phyloP scores from a whole-genome alignment of 495 filamentous ascomycete genomes.

The Aspergillus sparsus region DNA sequence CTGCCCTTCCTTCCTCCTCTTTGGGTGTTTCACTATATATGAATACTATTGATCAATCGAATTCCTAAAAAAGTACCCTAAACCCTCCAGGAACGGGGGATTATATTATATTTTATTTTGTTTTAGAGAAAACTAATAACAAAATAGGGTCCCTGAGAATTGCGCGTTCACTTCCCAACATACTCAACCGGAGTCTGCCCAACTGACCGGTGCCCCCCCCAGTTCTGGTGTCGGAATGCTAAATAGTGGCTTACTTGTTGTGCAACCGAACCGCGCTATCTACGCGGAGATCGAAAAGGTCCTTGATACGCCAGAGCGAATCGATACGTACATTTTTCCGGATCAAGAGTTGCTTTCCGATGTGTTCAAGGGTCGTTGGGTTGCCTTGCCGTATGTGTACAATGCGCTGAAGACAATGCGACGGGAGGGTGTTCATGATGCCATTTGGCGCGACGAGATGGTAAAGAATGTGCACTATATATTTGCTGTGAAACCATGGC shows the following conservation, averaged over 20 bases:
- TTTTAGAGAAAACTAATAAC: not conserved
- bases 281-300: constrained; percentile 55
- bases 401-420: constrained; percentile 82
- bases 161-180: constrained; percentile 78
- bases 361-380: constrained; percentile 68
- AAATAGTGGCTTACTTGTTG: constrained; percentile 75
- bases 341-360: constrained; percentile 74
- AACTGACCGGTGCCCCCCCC: constrained; percentile 52
- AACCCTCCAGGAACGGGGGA: no score
- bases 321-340: constrained; percentile 64
- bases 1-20: no score
- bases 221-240: constrained; percentile 61
- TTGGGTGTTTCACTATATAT: no score
- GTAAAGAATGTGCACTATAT: constrained; percentile 85
- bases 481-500: constrained; percentile 80
- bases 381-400: constrained; percentile 73
- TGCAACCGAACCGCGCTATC: constrained; percentile 58
- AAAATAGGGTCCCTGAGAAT: constrained; percentile 59
- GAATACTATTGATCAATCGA: no score
- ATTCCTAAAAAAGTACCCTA: no score
- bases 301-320: constrained; percentile 40
- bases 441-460: constrained; percentile 72
- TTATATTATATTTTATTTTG: no score
- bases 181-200: constrained; percentile 54
- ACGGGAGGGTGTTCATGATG: constrained; percentile 63